These are phyloP conservation scores for Lepiota venenata DNA, from an alignment of 768 basidiomycete species.

Conservation along the genomic window DNA sequence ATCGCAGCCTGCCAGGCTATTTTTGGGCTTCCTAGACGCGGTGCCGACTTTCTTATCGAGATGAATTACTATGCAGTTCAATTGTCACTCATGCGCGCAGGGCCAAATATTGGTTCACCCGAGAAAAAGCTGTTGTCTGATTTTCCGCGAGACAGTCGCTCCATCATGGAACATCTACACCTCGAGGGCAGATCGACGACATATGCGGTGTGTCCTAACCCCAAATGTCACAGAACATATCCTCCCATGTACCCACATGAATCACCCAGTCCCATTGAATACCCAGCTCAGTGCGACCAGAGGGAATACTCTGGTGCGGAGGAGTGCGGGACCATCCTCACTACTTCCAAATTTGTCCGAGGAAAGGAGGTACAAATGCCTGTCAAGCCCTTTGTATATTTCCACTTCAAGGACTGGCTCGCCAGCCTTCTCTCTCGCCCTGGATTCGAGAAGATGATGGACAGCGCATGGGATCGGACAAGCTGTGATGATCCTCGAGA, in stretches of 20 bases:
- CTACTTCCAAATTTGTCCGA: not conserved
- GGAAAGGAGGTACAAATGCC: conserved; percentile 8
- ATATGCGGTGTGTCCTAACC: conserved; percentile 15
- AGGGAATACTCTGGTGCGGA: conserved; percentile 3
- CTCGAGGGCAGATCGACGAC: conserved; percentile 13
- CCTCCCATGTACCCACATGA: conserved; percentile 8
- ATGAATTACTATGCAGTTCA: no score
- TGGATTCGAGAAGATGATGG: conserved; percentile 25
- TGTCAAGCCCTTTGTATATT: conserved; percentile 18
- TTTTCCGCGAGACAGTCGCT: not conserved
- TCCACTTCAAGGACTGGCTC: conserved; percentile 23
- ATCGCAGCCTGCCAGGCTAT: no score
- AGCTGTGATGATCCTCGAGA: not conserved
- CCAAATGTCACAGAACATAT: conserved; percentile 15
- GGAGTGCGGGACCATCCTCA: conserved; percentile 11
- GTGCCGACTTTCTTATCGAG: no score
- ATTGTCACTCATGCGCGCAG: no score
- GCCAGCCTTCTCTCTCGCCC: conserved; percentile 20
- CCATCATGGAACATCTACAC: not conserved
- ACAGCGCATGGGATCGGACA: conserved; percentile 11
- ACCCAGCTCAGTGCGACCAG: conserved; percentile 13
- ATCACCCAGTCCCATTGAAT: conserved; percentile 8
- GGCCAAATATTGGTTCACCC: no score
- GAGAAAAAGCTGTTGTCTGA: no score
- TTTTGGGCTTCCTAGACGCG: no score